Conservation (phyloP, 2,329 filamentous ascomycete genomes). For the Phyllosticta citriasiana region DNA sequence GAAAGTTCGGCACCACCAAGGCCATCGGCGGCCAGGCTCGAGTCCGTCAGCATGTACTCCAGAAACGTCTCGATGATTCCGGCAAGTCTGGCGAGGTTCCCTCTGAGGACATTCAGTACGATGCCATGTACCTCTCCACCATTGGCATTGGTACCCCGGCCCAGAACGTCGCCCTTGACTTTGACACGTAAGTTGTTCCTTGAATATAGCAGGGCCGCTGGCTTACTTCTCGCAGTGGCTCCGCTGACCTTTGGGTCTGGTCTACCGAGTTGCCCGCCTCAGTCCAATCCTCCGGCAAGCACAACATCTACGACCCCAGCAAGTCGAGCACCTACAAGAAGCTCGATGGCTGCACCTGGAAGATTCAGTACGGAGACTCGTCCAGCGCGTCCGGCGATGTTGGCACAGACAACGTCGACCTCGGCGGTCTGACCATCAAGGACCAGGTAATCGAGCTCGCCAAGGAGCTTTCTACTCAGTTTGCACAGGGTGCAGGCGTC, state of each 20-base stretch:
- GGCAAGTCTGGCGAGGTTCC: slow-evolving; percentile 41
- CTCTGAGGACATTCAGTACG: slow-evolving; percentile 57
- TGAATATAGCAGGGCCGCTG: neutral
- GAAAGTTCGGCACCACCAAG: slow-evolving; percentile 36
- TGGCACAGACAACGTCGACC: slow-evolving; percentile 50
- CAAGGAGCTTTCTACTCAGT: slow-evolving; percentile 47
- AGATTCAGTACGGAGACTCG: slow-evolving; percentile 58
- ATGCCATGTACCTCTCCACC: slow-evolving; percentile 54
- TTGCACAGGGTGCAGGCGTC: slow-evolving; percentile 45
- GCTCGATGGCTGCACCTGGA: slow-evolving; percentile 44
- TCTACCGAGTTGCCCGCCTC: slow-evolving; percentile 39
- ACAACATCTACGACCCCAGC: slow-evolving; percentile 49
- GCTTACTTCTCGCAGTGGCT: neutral
- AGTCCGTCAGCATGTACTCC: slow-evolving; percentile 38
- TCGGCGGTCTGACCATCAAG: slow-evolving; percentile 53
- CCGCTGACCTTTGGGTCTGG: slow-evolving; percentile 52
- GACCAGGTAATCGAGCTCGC: slow-evolving; percentile 58
- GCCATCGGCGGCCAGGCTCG: slow-evolving; percentile 40
- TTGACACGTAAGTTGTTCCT: slow-evolving; percentile 43
- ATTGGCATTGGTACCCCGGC: slow-evolving; percentile 55
- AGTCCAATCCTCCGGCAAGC: slow-evolving; percentile 26
- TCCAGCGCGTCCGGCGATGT: slow-evolving; percentile 57
- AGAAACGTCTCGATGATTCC: slow-evolving; percentile 25
- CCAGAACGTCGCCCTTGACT: slow-evolving; percentile 51
- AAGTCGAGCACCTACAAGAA: slow-evolving; percentile 53